phyloP scores from a whole-genome alignment of 345 rosid species.

The Eucalyptus marginata region DNA sequence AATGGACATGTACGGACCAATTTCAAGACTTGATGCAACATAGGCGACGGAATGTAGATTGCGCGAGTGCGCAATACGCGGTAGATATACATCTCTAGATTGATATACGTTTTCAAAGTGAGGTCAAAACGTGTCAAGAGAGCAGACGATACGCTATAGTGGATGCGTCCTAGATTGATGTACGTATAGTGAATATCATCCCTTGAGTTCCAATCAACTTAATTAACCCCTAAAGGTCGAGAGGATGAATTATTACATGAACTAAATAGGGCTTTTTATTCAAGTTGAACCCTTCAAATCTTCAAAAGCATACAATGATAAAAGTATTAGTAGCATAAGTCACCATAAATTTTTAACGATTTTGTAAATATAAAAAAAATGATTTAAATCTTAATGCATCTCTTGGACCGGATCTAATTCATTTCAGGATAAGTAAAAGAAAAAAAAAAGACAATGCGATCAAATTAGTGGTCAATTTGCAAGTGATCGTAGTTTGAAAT shows the following conservation, averaged over 20 bases:
- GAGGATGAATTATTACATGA: not conserved
- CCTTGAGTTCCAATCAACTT: not conserved
- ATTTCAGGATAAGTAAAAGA: not conserved
- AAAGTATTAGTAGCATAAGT: fast-evolving
- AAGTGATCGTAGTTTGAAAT: not conserved
- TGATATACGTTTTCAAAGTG: too few relatives aligned
- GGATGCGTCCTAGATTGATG: too few relatives aligned
- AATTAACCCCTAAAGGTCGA: not conserved
- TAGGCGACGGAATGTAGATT: too few relatives aligned
- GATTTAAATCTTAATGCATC: not conserved
- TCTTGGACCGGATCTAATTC: not conserved
- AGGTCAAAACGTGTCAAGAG: not conserved
- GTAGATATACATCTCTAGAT: too few relatives aligned
- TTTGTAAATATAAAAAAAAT: not conserved
- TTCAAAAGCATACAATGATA: not conserved
- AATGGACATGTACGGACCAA: not conserved
- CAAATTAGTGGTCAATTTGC: not conserved
- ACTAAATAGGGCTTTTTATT: not conserved
- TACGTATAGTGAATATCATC: not conserved
- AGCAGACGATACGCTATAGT: too few relatives aligned
- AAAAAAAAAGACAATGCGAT: not conserved
- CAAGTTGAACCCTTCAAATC: not conserved
- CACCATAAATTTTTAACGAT: not conserved
- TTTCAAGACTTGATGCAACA: not conserved
- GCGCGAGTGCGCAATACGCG: fast-evolving